Evolutionary conservation across 768 basidiomycete genomes (phyloP).

Genomic region (Mycena indigotica): DNA sequence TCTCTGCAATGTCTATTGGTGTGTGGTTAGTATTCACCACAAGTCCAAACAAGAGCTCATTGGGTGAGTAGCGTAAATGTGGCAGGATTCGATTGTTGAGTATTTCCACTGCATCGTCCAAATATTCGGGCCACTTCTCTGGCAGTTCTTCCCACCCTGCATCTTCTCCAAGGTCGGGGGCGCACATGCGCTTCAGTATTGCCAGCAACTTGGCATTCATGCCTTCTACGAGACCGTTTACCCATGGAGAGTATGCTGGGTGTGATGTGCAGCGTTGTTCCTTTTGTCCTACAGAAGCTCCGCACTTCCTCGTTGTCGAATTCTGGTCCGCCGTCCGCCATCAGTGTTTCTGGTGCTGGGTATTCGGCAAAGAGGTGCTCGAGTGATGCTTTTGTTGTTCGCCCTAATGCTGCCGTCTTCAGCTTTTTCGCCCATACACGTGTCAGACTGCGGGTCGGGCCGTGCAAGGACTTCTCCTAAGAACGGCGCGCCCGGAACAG

Average conservation of each 20-base stretch:
- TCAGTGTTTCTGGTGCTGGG: not conserved
- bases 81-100: constrained; percentile 6
- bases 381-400: not conserved
- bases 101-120: constrained; percentile 21
- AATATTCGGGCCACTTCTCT: constrained; percentile 27
- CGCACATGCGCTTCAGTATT: constrained; percentile 23
- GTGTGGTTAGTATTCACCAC: constrained; percentile 1
- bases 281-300: not conserved
- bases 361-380: not conserved
- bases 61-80: not conserved
- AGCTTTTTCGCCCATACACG: constrained; percentile 4
- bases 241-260: constrained; percentile 33
- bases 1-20: not conserved
- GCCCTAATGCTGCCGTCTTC: not conserved
- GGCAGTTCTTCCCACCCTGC: constrained; percentile 12
- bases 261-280: not conserved
- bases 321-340: constrained; percentile 2
- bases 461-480: no score
- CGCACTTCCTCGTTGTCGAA: constrained; percentile 6
- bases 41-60: not conserved
- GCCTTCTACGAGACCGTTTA: constrained; percentile 34
- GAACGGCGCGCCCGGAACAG: no score
- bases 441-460: no score
- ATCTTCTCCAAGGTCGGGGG: constrained; percentile 25
- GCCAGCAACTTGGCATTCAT: constrained; percentile 26